These are phyloP conservation scores for Hemisphaericaspora nanyangensis DNA, from an alignment of 805 yeast species.

Conservation along the genomic window DNA sequence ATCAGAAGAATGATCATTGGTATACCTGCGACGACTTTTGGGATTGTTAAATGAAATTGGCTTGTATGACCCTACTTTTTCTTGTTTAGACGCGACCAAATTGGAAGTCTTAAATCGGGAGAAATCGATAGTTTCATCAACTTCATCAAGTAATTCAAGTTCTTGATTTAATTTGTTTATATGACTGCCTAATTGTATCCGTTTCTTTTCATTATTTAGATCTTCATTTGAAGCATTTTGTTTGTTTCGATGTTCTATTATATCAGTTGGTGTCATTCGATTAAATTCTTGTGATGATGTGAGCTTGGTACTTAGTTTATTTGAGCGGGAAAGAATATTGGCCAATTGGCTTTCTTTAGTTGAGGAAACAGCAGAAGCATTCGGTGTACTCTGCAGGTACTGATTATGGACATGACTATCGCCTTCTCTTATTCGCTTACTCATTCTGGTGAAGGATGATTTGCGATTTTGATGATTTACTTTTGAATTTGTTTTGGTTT, in stretches of 20 bases:
- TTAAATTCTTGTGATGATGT: neutral
- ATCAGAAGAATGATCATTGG: neutral
- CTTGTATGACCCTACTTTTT: too few relatives aligned
- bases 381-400: too few relatives aligned
- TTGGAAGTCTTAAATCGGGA: neutral
- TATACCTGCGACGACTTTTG: neutral
- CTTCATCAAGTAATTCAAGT: neutral
- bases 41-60: too few relatives aligned
- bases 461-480: too few relatives aligned
- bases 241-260: neutral
- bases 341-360: too few relatives aligned
- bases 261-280: too few relatives aligned
- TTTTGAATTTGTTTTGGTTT: too few relatives aligned
- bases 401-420: too few relatives aligned
- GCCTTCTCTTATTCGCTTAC: too few relatives aligned
- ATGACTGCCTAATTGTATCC: neutral
- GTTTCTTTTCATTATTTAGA: neutral
- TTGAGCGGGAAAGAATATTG: neutral
- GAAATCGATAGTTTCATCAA: slow-evolving; percentile 1
- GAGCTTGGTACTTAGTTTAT: neutral
- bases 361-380: too few relatives aligned
- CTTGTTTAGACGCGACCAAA: too few relatives aligned
- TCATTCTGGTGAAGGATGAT: too few relatives aligned
- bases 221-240: neutral
- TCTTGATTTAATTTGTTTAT: neutral